Base-by-base conservation (phyloP, 345 rosid genomes). In the Euphorbia peplus region DNA sequence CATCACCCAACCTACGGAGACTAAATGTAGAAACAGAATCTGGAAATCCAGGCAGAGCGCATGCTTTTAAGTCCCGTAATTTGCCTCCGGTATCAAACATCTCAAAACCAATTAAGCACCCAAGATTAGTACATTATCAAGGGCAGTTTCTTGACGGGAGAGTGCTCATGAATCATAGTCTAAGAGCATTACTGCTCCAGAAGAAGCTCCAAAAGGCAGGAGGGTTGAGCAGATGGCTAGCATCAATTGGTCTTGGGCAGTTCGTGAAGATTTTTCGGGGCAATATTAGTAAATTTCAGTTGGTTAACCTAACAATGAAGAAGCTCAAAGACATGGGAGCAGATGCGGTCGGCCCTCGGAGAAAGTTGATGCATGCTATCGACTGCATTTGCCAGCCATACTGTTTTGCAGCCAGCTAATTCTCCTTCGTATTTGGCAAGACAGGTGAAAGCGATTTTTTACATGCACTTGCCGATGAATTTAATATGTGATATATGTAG, bases 261-360 rank as follows among this genome's bases (percentile, higher is more conserved):
- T 87, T 95, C 81, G 95, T 77, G 69, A 84, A 79, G 76, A 81
- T 93, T 67, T 82, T 95, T 71, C 84, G 68, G 55, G 82, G 82
- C 19, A 88, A 81, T 47, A 58, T 90, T 70, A 79, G 64, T 35
- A 86, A 91, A 71, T 90, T 86, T 79, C 92, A 88, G 76, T 67
- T 95, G 80, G 93, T 88, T 70, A 87, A 81, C 75, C 70, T 95
- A 68, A 90, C 87, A 48, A 95, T 91, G 99, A 81, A 88, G 83
- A 91, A 95, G 84, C 93, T 95, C 13, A 95, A 91, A 76, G 90
- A 91, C 41, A 95, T 95, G 99, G 99, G 99, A 66, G 93, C 89
- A 16, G 75, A 81, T 68, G 96, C 96, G 1, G 96, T 95, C 18
- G 97, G 97, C 5, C 97, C 97, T 0, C 85, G 97, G 77, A 87